phyloP scores from a whole-genome alignment of 2,329 filamentous ascomycete genomes.

The Thermothelomyces thermophilus region DNA sequence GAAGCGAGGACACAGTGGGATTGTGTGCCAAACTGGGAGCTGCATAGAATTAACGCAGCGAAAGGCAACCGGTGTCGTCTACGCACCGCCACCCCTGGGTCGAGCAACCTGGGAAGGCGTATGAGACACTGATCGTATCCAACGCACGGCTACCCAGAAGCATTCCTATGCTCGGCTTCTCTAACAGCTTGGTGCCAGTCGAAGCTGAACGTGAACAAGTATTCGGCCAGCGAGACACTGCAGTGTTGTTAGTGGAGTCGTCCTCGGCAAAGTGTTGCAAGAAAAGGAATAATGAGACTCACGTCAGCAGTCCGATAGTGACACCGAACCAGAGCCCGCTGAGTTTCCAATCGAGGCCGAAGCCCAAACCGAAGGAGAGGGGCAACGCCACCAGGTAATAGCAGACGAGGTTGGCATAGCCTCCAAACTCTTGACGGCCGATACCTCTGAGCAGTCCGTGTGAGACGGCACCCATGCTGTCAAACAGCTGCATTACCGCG shows the following conservation, averaged over 20 bases:
- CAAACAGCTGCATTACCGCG: slow-evolving; percentile 84
- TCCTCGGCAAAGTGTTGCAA: neutral
- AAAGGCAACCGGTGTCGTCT: no score
- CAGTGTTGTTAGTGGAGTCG: slow-evolving; percentile 12
- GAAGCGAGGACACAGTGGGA: no score
- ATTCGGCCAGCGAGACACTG: slow-evolving; percentile 49
- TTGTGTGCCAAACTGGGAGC: no score
- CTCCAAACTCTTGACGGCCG: slow-evolving; percentile 82
- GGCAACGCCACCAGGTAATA: slow-evolving; percentile 87
- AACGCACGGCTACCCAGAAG: slow-evolving; percentile 18
- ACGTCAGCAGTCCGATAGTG: slow-evolving; percentile 62
- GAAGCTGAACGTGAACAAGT: slow-evolving; percentile 43
- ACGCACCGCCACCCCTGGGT: no score
- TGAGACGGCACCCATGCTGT: slow-evolving; percentile 70
- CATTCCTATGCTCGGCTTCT: slow-evolving; percentile 48
- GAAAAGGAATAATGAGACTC: slow-evolving; percentile 25
- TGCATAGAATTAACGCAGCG: no score
- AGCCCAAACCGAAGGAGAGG: slow-evolving; percentile 70
- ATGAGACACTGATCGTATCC: no score
- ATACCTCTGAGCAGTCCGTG: slow-evolving; percentile 83
- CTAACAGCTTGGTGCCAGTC: slow-evolving; percentile 48
- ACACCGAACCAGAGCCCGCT: slow-evolving; percentile 77
- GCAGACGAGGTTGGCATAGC: slow-evolving; percentile 76
- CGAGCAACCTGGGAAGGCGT: no score
- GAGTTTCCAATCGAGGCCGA: slow-evolving; percentile 70